Evolutionary conservation across 2,329 filamentous ascomycete species (phyloP).

Genomic region (Zymoseptoria brevis): DNA sequence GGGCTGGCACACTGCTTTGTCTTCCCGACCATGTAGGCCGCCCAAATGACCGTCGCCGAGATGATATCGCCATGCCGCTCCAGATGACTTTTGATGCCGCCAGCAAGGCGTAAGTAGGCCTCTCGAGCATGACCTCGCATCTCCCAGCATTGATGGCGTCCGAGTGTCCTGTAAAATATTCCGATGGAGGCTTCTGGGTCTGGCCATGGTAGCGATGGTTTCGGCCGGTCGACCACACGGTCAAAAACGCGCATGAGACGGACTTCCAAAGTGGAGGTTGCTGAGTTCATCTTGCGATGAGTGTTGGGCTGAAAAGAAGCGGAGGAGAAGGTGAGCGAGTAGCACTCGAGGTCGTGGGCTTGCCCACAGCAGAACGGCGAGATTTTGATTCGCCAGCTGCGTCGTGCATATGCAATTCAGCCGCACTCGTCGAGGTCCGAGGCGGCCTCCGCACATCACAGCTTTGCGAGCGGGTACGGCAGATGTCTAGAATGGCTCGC

Average conservation of each 20-base stretch:
- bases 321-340: neutral
- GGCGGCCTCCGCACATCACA: neutral
- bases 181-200: constrained; percentile 3
- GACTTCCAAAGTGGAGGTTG: neutral
- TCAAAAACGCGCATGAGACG: neutral
- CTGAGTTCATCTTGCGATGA: neutral
- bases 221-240: neutral
- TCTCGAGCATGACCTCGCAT: constrained; percentile 3
- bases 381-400: neutral
- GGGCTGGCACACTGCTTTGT: constrained; percentile 2
- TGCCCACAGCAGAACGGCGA: neutral
- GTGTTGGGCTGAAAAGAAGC: neutral
- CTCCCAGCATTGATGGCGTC: constrained; percentile 5
- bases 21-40: constrained; percentile 5
- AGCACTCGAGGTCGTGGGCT: no score
- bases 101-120: constrained; percentile 1
- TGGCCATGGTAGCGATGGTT: neutral
- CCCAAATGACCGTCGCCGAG: constrained; percentile 2
- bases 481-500: no score
- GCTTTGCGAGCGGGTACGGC: no score
- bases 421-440: neutral
- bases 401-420: neutral
- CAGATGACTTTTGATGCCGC: constrained; percentile 4
- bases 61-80: constrained; percentile 3
- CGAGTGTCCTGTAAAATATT: neutral